Evolutionary conservation across 352 stramenopile species (phyloP), one percentile per base, ranked within the genome.

Genomic region (Phytophthora niederhauseri): DNA sequence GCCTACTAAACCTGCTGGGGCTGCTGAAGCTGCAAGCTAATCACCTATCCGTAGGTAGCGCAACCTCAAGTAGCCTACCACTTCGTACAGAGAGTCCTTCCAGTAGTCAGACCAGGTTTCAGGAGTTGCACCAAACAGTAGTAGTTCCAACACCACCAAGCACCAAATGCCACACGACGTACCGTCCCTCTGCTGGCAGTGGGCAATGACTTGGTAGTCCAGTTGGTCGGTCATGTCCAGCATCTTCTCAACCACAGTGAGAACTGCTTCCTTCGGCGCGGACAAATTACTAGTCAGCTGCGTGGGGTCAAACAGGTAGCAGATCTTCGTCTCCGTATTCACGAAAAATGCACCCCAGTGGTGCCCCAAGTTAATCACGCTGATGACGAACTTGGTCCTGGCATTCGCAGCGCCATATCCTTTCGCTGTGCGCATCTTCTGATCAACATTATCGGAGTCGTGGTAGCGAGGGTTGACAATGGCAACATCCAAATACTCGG

Each of bases 71-170:
- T 49, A 67, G 2, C 19, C 60, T 4, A 67, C 36, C 0, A 30
- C 51, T 8, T 53, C 19, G n/a, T 67, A 67, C 1, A 61, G 60
- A 1, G 34, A 26, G 22, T 3, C 22, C 22, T 26, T 26, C 22
- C 22, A 26, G 22, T 26, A 26, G 22, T 26, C 22, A 14, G 4
- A 49, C 61, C 61, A 68, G n/a, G 20, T 61, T 22, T 55, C 28
- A 4, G 43, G 19, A 4, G 30, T 46, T 41, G 61, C 61, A 9
- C 61, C 61, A 50, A 61, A 68, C 4, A 68, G 51, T 4, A 68
- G 51, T 34, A 68, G 7, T 30, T 46, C 61, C 6, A 68, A 31
- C n/a, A 55, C 24, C 38, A 66, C 60, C 12, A 66, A 48, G 17
- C 50, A 55, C 24, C 60, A 66, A n/a, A 66, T 6, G 1, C 50